Evolutionary conservation across 805 yeast genomes (phyloP), one percentile per base, ranked within the genome.

Genomic region (Clavispora asparagi): DNA sequence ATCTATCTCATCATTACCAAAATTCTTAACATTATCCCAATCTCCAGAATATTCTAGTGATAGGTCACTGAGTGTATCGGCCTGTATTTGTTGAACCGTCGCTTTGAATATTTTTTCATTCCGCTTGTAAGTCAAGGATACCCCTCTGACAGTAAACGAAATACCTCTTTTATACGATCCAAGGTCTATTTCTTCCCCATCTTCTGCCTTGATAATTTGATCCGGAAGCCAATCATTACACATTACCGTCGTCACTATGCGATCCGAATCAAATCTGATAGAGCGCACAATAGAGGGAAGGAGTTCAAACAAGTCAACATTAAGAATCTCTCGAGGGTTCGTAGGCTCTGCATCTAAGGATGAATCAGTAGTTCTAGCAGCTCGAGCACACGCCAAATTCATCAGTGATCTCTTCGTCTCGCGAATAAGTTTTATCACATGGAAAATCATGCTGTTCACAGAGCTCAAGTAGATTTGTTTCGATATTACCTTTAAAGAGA

Each of bases 211-310:
- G 11, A 65, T 50, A 2, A 49, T 45, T 42, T 65, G 65, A 43
- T 61, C 57, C 0, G 77, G 77, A 14, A 72, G 55, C 8, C 65
- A 65, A 44, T 71, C 76, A 43, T 69, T 70, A 49, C 76, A 71
- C 12, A 67, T 58, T 4, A 72, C 59, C 39, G 67, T 68, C 1
- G 65, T 58, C 50, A 64, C 67, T 13, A 70, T 32, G 29, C 56
- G 50, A 4, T 61, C 43, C 7, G 66, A 50, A n/a, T 56, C 56
- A 14, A 67, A 33, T 47, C 60, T 62, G 27, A 71, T 45, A 6
- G 62, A 50, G 7, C 58, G 49, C 8, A 72, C 35, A 14, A 58
- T 45, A 0, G 53, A 42, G 0, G 77, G 76, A 3, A 71, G 45
- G 0, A 68, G 4, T 32, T 59, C 53, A 38, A 69, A 69, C 13